These are phyloP conservation scores for Chalciporus pseudorubinellus DNA, from an alignment of 768 basidiomycete species.

Conservation along the genomic window DNA sequence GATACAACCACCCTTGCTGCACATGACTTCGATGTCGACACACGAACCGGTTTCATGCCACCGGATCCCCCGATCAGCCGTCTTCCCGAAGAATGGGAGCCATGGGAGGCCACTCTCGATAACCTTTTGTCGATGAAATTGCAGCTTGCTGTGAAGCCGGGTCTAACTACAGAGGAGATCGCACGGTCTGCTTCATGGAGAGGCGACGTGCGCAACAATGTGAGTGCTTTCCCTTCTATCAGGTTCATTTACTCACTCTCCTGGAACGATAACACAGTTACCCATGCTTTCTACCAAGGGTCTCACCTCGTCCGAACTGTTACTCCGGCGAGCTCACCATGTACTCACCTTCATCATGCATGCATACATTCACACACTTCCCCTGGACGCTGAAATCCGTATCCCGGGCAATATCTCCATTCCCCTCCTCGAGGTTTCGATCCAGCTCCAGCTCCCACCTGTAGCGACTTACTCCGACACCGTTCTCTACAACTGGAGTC, in stretches of 20 bases:
- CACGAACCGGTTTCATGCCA: slow-evolving; percentile 89
- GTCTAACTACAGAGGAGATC: slow-evolving; percentile 35
- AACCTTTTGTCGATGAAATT: slow-evolving; percentile 47
- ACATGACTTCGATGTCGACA: slow-evolving; percentile 91
- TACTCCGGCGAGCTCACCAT: slow-evolving; percentile 69
- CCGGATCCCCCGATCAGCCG: slow-evolving; percentile 65
- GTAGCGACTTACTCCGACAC: slow-evolving; percentile 89
- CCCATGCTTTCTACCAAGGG: slow-evolving; percentile 46
- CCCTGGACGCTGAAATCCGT: slow-evolving; percentile 45
- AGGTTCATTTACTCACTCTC: neutral
- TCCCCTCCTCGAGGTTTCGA: slow-evolving; percentile 71
- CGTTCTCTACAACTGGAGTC: slow-evolving; percentile 84
- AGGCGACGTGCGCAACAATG: slow-evolving; percentile 42
- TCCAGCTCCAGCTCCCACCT: slow-evolving; percentile 76
- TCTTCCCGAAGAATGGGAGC: slow-evolving; percentile 60
- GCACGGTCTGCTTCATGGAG: slow-evolving; percentile 54
- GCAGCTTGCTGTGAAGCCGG: slow-evolving; percentile 53
- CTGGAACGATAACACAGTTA: slow-evolving; percentile 54
- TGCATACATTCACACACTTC: slow-evolving; percentile 71
- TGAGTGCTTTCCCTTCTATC: slow-evolving; percentile 26
- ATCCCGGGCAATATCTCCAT: slow-evolving; percentile 72
- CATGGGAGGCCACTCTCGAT: slow-evolving; percentile 68
- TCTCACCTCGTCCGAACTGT: slow-evolving; percentile 49
- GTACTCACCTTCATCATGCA: slow-evolving; percentile 74
- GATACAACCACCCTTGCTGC: slow-evolving; percentile 70